Evolutionary conservation across 345 rosid genomes (phyloP).

Genomic region (Noccaea bulbosa): DNA sequence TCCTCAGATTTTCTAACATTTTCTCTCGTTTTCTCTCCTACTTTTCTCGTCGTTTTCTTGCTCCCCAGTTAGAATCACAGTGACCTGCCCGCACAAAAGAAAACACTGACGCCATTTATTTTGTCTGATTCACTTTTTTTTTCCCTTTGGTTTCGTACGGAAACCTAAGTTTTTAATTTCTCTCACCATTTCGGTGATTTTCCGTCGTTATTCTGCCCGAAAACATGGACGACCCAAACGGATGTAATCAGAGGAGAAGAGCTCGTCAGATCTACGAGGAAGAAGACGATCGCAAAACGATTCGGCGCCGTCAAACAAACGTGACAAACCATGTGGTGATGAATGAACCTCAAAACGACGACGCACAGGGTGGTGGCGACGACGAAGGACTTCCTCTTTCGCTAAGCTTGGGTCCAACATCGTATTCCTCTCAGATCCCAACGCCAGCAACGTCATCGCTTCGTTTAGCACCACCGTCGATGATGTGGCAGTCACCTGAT

Average conservation of each 20-base stretch:
- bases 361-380: background rate
- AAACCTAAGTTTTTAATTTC: conserved; percentile 10
- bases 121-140: conserved; percentile 24
- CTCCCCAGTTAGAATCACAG: conserved; percentile 1
- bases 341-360: conserved; percentile 6
- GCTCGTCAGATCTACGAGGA: background rate
- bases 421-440: conserved; percentile 23
- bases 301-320: background rate
- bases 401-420: conserved; percentile 14
- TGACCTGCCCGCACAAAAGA: background rate
- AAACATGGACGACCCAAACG: background rate
- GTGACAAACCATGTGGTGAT: background rate
- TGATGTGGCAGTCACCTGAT: conserved; percentile 9
- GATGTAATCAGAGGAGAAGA: conserved; percentile 1
- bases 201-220: conserved; percentile 1
- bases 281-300: conserved; percentile 19
- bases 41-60: conserved; percentile 29
- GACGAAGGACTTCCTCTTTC: conserved; percentile 15
- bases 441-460: background rate
- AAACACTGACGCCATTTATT: conserved; percentile 18
- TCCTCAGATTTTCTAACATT: no score
- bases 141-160: background rate
- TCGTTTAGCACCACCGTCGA: conserved; percentile 11
- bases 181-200: background rate
- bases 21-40: background rate